A percentile compares a stretch with the other conserved stretches of the same genome.
phyloP scores from a whole-genome alignment of 441 rosid species.

The Euphorbia neoarborescens region DNA sequence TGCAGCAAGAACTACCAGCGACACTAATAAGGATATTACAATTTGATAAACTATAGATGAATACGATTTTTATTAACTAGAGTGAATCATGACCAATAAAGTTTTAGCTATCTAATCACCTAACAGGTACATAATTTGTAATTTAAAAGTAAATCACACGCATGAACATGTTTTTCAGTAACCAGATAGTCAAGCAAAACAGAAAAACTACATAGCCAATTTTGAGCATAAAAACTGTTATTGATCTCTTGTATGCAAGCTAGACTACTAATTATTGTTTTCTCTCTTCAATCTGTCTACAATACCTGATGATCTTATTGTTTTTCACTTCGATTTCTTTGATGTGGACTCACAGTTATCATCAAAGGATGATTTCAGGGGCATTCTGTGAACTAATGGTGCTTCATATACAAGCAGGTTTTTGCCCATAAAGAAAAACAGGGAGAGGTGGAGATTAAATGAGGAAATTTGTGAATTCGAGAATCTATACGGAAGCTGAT shows the following conservation, averaged over 20 bases:
- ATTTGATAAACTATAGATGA: no score
- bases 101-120: no score
- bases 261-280: background rate
- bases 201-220: no score
- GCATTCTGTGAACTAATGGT: background rate
- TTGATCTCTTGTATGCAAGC: background rate
- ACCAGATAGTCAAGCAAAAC: no score
- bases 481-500: slow-evolving; percentile 48
- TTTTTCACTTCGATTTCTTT: background rate
- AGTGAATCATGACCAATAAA: no score
- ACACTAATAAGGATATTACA: no score
- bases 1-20: no score
- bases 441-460: slow-evolving; percentile 53
- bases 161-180: no score
- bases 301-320: no score
- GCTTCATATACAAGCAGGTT: slow-evolving; percentile 34
- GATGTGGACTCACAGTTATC: background rate
- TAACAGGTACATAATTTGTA: no score
- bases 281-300: background rate
- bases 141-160: no score
- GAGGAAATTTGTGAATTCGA: slow-evolving; percentile 52
- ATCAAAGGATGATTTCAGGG: background rate
- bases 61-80: no score
- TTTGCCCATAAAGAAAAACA: slow-evolving; percentile 66
- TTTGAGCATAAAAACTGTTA: background rate